Base-by-base conservation (phyloP, 2,329 filamentous ascomycete species). In the Falciphora oryzae region DNA sequence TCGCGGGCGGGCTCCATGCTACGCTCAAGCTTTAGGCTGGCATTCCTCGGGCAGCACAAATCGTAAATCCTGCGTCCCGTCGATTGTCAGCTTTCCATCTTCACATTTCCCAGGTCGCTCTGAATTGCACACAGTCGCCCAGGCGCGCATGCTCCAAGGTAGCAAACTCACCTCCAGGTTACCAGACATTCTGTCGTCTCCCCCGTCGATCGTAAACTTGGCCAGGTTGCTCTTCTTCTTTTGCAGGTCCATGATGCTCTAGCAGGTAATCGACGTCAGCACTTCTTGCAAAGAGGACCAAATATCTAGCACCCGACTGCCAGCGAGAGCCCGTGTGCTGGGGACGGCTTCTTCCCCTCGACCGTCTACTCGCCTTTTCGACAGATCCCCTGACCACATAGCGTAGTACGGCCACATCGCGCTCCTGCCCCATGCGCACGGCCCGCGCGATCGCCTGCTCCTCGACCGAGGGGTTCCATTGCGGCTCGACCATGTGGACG, bases 381-480 rank as follows among this genome's bases (percentile, higher is more conserved):
- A 83, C 75, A 0, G 78, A 79, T 0, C 72, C 63, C 0, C 74
- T 69, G 0, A 81, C 75, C 0, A 82, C 72, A 58, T 84, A 85
- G 31, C 80, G 75, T 0, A 73, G 79, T 0, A 84, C 76, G 0
- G 70, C 65, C 0, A 85, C 82, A 13, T 76, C 63, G 6, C 75
- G 67, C 1, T 71, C 68, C 65, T 85, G 83, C 0, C 80, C 79
- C 0, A 85, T 71, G 0, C 82, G 76, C 3, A 82, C 71, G 0
- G 80, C 80, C 14, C 82, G 73, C 0, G 76, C 81, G 16, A 85
- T 78, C 0, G 82, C 83, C 64, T 85, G 83, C 16, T 76, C 77
- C 65, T 85, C 83, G 0, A 83, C 77, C 2, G 76, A 79, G 0
- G 82, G 82, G 56, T 85, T 85, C 82, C 82, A 85, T 31, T 85